Evolutionary conservation across 176 grass and related monocot species (phyloP).

Genomic region (Alloteropsis semialata): DNA sequence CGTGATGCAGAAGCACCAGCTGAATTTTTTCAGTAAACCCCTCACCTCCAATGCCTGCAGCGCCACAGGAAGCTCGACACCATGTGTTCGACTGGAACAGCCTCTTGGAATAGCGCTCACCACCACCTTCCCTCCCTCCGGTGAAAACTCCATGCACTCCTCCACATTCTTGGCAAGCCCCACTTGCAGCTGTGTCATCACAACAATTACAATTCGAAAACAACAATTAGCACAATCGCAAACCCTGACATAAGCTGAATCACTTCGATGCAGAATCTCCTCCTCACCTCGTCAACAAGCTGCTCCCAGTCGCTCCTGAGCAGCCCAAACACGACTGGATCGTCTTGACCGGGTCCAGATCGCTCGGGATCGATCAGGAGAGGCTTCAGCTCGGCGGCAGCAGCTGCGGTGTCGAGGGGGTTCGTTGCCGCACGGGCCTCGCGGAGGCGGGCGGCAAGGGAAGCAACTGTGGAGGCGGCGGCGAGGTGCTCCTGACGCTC

Average conservation of each 20-base stretch:
- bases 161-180: constrained; percentile 53
- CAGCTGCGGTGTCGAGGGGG: constrained; percentile 48
- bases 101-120: constrained; percentile 42
- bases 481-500: constrained; percentile 72
- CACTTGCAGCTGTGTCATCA: constrained; percentile 66
- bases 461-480: constrained; percentile 44
- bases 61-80: constrained; percentile 50
- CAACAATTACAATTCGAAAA: constrained; percentile 13
- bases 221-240: constrained; percentile 32
- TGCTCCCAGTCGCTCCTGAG: constrained; percentile 71
- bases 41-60: constrained; percentile 81
- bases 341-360: constrained; percentile 36
- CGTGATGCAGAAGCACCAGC: neutral
- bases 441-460: constrained; percentile 46
- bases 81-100: neutral
- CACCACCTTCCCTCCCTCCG: constrained; percentile 50
- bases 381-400: constrained; percentile 50
- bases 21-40: constrained; percentile 15
- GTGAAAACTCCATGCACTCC: constrained; percentile 58
- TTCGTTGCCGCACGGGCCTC: constrained; percentile 53
- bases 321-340: constrained; percentile 64
- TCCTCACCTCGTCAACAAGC: constrained; percentile 69
- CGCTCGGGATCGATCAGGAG: constrained; percentile 25
- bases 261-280: neutral
- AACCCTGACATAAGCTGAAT: constrained; percentile 8